Conservation (phyloP, 2,329 filamentous ascomycete species). For the Epichloe sylvatica region DNA sequence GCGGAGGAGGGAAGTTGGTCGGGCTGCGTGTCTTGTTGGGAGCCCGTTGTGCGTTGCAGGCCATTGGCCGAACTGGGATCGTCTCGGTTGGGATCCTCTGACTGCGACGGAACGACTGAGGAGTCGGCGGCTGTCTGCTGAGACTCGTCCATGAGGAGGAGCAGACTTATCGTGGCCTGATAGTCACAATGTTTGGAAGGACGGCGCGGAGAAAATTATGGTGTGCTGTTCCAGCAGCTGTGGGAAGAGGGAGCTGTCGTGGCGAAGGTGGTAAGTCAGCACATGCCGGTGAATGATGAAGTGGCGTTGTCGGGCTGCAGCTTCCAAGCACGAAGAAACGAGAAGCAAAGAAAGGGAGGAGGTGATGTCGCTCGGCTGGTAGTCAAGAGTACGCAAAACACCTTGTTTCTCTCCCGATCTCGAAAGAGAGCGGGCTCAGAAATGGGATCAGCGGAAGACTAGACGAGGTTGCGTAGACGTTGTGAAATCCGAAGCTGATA, state of each 20-base stretch:
- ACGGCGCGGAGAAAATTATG: not conserved
- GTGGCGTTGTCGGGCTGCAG: conserved; percentile 3
- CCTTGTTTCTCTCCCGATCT: not conserved
- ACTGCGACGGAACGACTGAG: not conserved
- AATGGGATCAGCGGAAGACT: not conserved
- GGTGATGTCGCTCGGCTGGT: not conserved
- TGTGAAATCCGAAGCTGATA: not conserved
- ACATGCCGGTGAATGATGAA: conserved; percentile 5
- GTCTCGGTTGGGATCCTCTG: not conserved
- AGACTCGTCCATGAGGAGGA: conserved; percentile 1
- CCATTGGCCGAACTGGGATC: not conserved
- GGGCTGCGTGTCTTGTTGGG: not conserved
- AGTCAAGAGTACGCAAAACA: not conserved
- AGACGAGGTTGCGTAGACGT: not conserved
- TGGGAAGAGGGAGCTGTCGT: not conserved
- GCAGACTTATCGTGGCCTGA: conserved; percentile 1
- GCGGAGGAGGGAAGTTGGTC: not conserved
- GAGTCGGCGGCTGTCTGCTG: not conserved
- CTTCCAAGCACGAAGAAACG: not conserved
- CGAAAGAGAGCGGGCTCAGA: not conserved
- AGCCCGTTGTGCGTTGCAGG: not conserved
- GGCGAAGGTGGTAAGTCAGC: conserved; percentile 1
- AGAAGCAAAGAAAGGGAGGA: not conserved
- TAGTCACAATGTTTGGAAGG: not conserved
- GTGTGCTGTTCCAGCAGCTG: not conserved